phyloP scores from a whole-genome alignment of 2,329 filamentous ascomycete genomes.

The Aspergillus sp. region DNA sequence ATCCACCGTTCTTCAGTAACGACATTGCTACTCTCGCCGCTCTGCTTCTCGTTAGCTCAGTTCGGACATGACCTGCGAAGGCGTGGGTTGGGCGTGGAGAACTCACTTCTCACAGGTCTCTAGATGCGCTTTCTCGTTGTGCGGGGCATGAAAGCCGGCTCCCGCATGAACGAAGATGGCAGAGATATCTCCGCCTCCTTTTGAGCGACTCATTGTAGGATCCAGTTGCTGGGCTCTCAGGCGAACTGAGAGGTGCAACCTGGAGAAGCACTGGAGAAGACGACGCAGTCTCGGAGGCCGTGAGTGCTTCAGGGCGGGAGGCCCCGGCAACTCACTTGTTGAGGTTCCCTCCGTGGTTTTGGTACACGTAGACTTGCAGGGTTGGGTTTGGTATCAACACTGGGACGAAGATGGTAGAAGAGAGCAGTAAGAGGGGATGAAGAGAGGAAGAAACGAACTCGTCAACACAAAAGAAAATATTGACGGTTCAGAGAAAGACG shows the following conservation, averaged over 20 bases:
- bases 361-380: neutral
- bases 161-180: conserved; percentile 96
- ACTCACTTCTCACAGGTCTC: conserved; percentile 84
- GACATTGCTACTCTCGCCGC: conserved; percentile 83
- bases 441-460: neutral
- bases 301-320: neutral
- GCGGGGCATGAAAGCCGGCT: conserved; percentile 85
- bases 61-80: neutral
- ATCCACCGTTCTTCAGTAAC: conserved; percentile 74
- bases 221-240: neutral
- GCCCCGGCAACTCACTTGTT: neutral
- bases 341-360: neutral
- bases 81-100: neutral
- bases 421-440: neutral
- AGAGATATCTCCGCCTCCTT: conserved; percentile 53
- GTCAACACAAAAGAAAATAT: neutral
- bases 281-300: neutral
- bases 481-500: neutral
- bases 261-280: neutral
- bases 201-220: conserved; percentile 36
- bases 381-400: neutral
- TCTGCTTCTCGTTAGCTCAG: conserved; percentile 48
- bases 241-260: conserved; percentile 2
- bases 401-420: neutral
- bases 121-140: conserved; percentile 83